These are phyloP conservation scores for Aspergillus niger DNA, from an alignment of 2,329 filamentous ascomycete species.

Conservation along the genomic window DNA sequence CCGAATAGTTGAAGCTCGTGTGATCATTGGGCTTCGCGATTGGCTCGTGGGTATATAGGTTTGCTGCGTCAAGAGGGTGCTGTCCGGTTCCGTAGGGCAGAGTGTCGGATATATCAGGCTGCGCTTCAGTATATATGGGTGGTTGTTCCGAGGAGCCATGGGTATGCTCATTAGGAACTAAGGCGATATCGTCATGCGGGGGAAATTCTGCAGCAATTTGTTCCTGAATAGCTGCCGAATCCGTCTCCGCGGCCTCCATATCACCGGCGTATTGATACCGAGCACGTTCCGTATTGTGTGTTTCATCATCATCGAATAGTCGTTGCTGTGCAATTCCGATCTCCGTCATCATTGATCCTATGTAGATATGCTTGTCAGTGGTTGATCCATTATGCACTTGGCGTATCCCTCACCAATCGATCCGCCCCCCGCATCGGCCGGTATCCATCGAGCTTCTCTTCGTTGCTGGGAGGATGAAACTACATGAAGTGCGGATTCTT, in stretches of 20 bases:
- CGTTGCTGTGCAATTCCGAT: conserved; percentile 37
- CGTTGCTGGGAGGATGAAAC: conserved; percentile 36
- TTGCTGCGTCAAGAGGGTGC: not conserved
- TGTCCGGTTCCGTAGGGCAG: not conserved
- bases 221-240: not conserved
- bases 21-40: not conserved
- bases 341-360: conserved; percentile 38
- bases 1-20: not conserved
- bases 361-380: not conserved
- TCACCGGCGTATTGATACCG: not conserved
- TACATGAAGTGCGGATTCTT: conserved; percentile 20
- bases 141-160: not conserved
- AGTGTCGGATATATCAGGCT: not conserved
- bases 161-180: not conserved
- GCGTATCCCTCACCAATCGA: conserved; percentile 34
- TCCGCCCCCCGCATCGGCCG: conserved; percentile 29
- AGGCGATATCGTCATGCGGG: not conserved
- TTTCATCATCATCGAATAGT: conserved; percentile 35
- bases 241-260: not conserved
- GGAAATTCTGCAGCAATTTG: not conserved
- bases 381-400: not conserved
- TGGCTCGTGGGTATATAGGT: not conserved
- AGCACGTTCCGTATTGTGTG: conserved; percentile 12
- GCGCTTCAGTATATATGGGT: not conserved
- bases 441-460: conserved; percentile 40